phyloP scores from a whole-genome alignment of 2,329 filamentous ascomycete species.

The Graphium sp. region DNA sequence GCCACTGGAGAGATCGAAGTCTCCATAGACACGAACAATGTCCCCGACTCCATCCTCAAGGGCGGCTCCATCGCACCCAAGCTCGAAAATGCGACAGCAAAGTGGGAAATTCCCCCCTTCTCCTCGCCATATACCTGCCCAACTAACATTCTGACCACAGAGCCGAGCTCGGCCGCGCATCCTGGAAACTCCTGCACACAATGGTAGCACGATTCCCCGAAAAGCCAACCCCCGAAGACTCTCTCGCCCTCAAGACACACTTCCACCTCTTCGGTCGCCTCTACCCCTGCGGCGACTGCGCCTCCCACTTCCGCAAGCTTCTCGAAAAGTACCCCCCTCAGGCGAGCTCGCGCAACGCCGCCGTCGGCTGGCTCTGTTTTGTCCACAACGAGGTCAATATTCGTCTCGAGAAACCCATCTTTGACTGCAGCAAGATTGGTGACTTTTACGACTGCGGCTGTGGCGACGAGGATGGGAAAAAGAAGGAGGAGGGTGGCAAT shows the following conservation, averaged over 20 bases:
- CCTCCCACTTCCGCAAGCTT: conserved; percentile 46
- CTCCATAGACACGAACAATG: conserved; percentile 19
- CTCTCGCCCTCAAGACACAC: conserved; percentile 44
- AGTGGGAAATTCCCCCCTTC: conserved; percentile 27
- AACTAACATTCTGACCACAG: conserved; percentile 14
- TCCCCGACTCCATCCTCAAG: conserved; percentile 34
- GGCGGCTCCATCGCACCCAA: conserved; percentile 65
- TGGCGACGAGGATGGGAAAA: conserved; percentile 41
- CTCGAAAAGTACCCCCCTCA: conserved; percentile 48
- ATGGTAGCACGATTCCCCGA: conserved; percentile 56
- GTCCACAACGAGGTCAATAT: conserved; percentile 53
- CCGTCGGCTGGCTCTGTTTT: conserved; percentile 52
- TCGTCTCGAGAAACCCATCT: conserved; percentile 40
- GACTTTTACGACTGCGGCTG: conserved; percentile 60
- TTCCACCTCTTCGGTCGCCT: conserved; percentile 51
- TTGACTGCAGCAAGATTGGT: conserved; percentile 51
- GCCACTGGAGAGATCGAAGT: conserved; percentile 3
- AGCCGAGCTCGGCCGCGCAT: conserved; percentile 48
- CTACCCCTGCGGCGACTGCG: conserved; percentile 56
- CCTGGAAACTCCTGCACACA: conserved; percentile 56
- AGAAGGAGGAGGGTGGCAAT: conserved; percentile 12
- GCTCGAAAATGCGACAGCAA: conserved; percentile 66
- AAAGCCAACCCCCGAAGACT: conserved; percentile 43
- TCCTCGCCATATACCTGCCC: background rate
- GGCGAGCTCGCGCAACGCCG: conserved; percentile 43